Base-by-base conservation (phyloP, 306 rosid species). In the Corylus heterophylla region DNA sequence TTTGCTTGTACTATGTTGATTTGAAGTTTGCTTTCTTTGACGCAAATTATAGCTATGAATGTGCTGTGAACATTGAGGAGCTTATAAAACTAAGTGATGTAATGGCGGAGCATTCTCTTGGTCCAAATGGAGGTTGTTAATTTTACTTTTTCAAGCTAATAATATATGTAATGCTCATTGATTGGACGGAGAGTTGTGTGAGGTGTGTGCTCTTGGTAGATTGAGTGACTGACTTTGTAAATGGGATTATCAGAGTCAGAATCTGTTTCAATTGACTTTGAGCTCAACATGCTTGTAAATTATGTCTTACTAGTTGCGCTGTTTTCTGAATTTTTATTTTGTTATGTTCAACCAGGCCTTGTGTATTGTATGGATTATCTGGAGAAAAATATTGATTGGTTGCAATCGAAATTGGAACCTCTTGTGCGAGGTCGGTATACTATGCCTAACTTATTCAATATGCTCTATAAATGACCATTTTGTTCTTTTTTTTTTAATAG, bases 281-380 rank as follows among this genome's bases (percentile, higher is more conserved):
- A 29, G 27, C 52, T 47, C 50, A 22, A 25, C 45, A 63, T 83
- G 16, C 63, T 55, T 78, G 59, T 44, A 50, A 55, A 12, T 29
- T 35, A 52, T 54, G 50, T 29, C 78, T 12, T 69, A 67, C 25
- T 54, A 7, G 72, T 18, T 56, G 16, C 79, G 78, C 78, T 54
- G 69, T 75, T 77, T 77, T 82, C 56, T 76, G 69, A 80, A 62
- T 69, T 74, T 42, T 76, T 73, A 51, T 25, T 61, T 78, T 16
- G n/a, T 80, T 69, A 50, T 87, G 72, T 81, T 61, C 63, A 71
- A 74, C 55, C 86, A 95, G 98, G 98, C 82, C 97, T 95, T 61
- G 89, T 95, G 37, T 95, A 87, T 84, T 95, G 98, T 79, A 92
- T 95, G 98, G 98, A 95, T 80, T 95, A 89, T 87, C 82, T 95